Conservation (phyloP, 2,329 filamentous ascomycete genomes). For the Hypoxylon sp. region DNA sequence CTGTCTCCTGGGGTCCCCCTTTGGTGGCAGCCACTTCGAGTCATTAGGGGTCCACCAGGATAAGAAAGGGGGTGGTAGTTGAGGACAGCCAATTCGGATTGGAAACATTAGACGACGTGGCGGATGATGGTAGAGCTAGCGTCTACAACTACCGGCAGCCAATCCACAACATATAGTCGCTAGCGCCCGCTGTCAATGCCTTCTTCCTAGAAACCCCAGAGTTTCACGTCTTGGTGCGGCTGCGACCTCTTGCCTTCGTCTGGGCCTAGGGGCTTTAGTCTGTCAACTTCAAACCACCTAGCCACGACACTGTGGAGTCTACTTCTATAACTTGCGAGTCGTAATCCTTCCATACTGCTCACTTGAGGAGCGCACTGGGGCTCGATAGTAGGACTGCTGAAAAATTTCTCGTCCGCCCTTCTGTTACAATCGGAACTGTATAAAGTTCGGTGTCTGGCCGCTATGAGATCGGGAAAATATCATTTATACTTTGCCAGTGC, state of each 20-base stretch:
- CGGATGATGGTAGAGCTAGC: slow-evolving; percentile 19
- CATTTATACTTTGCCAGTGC: slow-evolving; percentile 18
- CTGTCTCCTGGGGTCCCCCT: background rate
- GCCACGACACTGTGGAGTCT: slow-evolving; percentile 13
- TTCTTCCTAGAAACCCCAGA: slow-evolving; percentile 5
- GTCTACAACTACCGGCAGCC: slow-evolving; percentile 17
- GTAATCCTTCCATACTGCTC: slow-evolving; percentile 18
- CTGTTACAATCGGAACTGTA: slow-evolving; percentile 18
- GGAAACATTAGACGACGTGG: slow-evolving; percentile 29
- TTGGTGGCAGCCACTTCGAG: slow-evolving; percentile 10
- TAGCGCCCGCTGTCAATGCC: background rate
- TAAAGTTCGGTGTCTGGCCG: slow-evolving; percentile 25
- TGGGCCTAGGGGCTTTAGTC: slow-evolving; percentile 2
- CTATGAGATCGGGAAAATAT: slow-evolving; percentile 7
- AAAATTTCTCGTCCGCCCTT: background rate
- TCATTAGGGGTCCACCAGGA: slow-evolving; percentile 23
- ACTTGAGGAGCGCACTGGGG: background rate
- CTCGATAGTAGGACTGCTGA: slow-evolving; percentile 9
- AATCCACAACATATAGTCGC: slow-evolving; percentile 1
- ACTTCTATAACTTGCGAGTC: slow-evolving; percentile 26
- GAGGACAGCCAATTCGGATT: background rate
- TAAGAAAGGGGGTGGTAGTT: background rate
- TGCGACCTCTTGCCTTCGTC: background rate
- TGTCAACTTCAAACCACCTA: slow-evolving; percentile 1
- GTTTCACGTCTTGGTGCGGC: slow-evolving; percentile 27